Percentiles rank a stretch among this genome's conserved stretches.
These are phyloP conservation scores for Phytophthora chlamydospora DNA, from an alignment of 352 stramenopile species.

Conservation along the genomic window DNA sequence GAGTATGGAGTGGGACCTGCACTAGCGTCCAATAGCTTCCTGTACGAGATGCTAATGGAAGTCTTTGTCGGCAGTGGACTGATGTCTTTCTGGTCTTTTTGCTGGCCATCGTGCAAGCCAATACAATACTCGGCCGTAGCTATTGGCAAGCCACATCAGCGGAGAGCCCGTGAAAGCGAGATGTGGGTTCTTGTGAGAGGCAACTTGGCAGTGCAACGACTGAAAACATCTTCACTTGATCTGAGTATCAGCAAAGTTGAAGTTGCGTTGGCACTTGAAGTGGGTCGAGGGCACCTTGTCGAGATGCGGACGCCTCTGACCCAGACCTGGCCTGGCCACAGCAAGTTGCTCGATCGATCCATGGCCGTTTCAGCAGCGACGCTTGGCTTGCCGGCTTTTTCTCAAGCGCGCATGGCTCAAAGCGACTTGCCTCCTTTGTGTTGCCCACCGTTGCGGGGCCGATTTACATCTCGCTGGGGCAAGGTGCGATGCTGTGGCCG, in stretches of 20 bases:
- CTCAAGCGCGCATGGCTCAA: too few relatives aligned
- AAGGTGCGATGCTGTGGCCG: not conserved
- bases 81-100: too few relatives aligned
- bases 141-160: too few relatives aligned
- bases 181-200: not conserved
- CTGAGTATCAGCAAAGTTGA: constrained; percentile 17
- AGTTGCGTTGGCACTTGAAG: constrained; percentile 11
- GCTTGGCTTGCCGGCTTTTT: not conserved
- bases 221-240: constrained; percentile 4
- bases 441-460: not conserved
- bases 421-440: not conserved
- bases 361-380: not conserved
- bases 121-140: too few relatives aligned
- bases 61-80: too few relatives aligned
- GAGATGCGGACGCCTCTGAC: too few relatives aligned
- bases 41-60: too few relatives aligned
- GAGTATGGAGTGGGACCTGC: too few relatives aligned
- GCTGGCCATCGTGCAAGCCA: too few relatives aligned
- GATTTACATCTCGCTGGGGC: constrained; percentile 6
- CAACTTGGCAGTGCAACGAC: not conserved
- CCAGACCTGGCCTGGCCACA: too few relatives aligned
- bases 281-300: not conserved
- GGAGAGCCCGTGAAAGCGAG: not conserved
- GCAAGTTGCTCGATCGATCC: constrained; percentile 6
- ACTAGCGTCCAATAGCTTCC: too few relatives aligned